Evolutionary conservation across 352 stramenopile species (phyloP).

Genomic region (Pythium vanterpoolii): DNA sequence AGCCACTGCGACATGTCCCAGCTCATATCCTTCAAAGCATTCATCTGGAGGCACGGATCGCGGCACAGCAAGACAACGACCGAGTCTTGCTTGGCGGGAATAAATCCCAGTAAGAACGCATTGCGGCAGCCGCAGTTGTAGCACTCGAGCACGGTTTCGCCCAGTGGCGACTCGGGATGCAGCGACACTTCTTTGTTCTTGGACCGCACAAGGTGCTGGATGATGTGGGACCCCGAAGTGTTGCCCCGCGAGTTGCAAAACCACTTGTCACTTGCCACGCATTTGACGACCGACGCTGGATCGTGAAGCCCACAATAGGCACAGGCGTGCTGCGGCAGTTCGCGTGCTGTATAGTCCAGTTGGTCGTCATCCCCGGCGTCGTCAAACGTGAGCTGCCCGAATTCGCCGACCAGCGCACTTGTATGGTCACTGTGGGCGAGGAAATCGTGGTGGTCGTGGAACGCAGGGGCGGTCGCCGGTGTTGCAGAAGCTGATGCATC

Average conservation of each 20-base stretch:
- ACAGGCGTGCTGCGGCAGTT: slow-evolving; percentile 91
- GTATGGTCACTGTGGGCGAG: slow-evolving; percentile 33
- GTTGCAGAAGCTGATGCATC: background rate
- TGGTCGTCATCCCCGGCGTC: slow-evolving; percentile 67
- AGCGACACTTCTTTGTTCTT: slow-evolving; percentile 89
- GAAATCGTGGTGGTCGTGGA: slow-evolving; percentile 28
- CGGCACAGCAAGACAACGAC: slow-evolving; percentile 98
- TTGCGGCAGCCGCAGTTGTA: slow-evolving; percentile 99
- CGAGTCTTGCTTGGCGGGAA: slow-evolving; percentile 94
- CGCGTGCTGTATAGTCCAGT: slow-evolving; percentile 61
- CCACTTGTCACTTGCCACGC: slow-evolving; percentile 96
- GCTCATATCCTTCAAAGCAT: slow-evolving; percentile 98
- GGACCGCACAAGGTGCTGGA: slow-evolving; percentile 97
- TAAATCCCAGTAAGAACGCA: slow-evolving; percentile 98
- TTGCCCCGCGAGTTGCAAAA: slow-evolving; percentile 98
- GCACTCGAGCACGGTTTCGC: slow-evolving; percentile 98
- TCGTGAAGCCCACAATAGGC: slow-evolving; percentile 98
- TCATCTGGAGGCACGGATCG: slow-evolving; percentile 95
- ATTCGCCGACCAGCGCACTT: slow-evolving; percentile 39
- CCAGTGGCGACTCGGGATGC: slow-evolving; percentile 95
- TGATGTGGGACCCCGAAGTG: slow-evolving; percentile 94
- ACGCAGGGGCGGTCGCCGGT: background rate
- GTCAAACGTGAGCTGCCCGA: slow-evolving; percentile 67
- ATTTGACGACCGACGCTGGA: slow-evolving; percentile 95
- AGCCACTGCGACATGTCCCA: slow-evolving; percentile 99